Conservation (phyloP, 306 rosid genomes). For the Mucuna pruriens region DNA sequence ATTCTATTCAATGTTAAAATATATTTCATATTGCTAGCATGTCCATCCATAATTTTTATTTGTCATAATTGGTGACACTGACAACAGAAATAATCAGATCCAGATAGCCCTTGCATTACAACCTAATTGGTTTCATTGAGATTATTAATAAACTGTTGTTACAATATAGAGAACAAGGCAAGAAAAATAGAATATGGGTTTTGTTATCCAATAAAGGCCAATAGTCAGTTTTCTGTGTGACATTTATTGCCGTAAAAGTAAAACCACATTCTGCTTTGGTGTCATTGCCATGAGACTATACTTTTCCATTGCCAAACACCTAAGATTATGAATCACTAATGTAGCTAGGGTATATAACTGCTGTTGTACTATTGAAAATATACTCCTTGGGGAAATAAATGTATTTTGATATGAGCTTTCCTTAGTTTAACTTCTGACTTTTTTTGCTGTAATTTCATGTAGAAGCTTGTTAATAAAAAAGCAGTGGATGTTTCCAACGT, state of each 20-base stretch:
- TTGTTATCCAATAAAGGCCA: not conserved
- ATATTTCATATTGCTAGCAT: not conserved
- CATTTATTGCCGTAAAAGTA: conserved; percentile 2
- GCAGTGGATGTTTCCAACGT: conserved; percentile 52
- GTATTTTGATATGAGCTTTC: not conserved
- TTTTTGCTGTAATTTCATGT: conserved; percentile 16
- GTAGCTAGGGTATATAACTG: not conserved
- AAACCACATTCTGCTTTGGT: not conserved
- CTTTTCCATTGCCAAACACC: conserved; percentile 9
- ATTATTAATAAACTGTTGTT: not conserved
- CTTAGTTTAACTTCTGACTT: conserved; percentile 26
- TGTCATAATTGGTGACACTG: not conserved
- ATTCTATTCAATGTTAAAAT: not conserved
- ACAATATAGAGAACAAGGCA: not conserved
- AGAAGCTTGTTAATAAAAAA: conserved; percentile 60
- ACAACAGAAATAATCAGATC: not conserved
- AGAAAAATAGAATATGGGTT: not conserved
- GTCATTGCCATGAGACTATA: not conserved
- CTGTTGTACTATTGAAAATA: conserved; percentile 1
- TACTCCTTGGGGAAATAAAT: not conserved
- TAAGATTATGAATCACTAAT: conserved; percentile 1
- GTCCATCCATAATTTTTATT: not conserved
- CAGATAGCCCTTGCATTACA: not conserved
- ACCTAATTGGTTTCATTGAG: not conserved
- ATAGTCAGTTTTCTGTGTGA: not conserved